Evolutionary conservation across 306 rosid genomes (phyloP).

Genomic region (Cucurbita argyrosperma): DNA sequence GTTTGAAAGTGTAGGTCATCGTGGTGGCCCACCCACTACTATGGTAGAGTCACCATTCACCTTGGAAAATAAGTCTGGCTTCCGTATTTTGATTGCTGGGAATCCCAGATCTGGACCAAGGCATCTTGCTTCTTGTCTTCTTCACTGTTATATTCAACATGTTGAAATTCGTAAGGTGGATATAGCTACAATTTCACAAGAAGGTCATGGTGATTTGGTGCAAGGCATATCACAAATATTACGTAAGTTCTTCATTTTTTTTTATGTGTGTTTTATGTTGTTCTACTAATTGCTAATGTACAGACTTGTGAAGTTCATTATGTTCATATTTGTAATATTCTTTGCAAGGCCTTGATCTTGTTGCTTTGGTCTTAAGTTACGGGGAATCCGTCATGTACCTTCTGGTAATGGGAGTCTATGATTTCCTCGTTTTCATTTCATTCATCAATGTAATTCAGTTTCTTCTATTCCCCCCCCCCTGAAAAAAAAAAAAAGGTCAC

Average conservation of each 20-base stretch:
- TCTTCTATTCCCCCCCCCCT: not conserved
- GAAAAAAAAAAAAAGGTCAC: not conserved
- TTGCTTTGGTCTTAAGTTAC: too few species aligned
- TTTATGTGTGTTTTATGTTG: constrained; percentile 3
- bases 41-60: constrained; percentile 24
- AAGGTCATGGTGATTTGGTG: constrained; percentile 76
- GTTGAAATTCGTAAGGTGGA: constrained; percentile 68
- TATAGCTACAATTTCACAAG: constrained; percentile 86
- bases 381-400: too few species aligned
- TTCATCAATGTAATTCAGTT: not conserved
- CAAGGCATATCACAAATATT: constrained; percentile 75
- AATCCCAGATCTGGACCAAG: constrained; percentile 74
- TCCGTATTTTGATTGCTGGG: constrained; percentile 67
- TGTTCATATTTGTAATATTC: not conserved
- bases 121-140: constrained; percentile 90
- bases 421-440: not conserved
- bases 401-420: not conserved
- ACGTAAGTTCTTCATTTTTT: constrained; percentile 33
- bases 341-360: not conserved
- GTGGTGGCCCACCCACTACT: constrained; percentile 22
- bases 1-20: constrained; percentile 18
- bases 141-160: constrained; percentile 69
- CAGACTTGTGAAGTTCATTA: not conserved
- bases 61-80: constrained; percentile 39
- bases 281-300: not conserved